Percentiles rank a stretch among this genome's conserved stretches.
These are phyloP conservation scores for Oryza longistaminata DNA, from an alignment of 176 grass and related monocot species.

Conservation along the genomic window DNA sequence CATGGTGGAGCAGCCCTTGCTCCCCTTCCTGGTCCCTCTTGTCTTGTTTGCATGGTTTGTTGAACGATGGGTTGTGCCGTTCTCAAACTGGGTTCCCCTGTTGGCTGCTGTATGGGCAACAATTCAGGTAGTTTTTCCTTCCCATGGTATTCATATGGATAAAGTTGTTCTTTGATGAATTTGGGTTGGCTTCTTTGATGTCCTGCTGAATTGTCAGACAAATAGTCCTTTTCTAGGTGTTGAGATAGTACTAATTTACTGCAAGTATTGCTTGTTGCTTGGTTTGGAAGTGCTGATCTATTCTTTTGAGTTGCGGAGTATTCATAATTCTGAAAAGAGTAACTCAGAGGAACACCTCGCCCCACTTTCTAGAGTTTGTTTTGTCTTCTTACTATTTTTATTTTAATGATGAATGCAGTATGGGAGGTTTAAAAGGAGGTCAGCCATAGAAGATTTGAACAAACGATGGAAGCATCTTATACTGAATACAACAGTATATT, in stretches of 20 bases:
- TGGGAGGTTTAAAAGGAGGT: slow-evolving; percentile 70
- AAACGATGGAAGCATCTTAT: slow-evolving; percentile 93
- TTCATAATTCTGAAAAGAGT: neutral
- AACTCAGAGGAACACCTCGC: neutral
- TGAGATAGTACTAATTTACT: slow-evolving; percentile 18
- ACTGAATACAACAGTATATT: slow-evolving; percentile 76
- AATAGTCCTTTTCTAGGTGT: neutral
- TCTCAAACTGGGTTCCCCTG: slow-evolving; percentile 96
- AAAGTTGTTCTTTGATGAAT: neutral
- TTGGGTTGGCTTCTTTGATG: neutral
- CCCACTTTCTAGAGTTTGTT: neutral
- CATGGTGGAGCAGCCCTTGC: slow-evolving; percentile 78
- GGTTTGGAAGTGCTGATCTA: neutral
- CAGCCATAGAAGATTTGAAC: slow-evolving; percentile 79
- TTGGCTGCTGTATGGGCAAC: slow-evolving; percentile 85
- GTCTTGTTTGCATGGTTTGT: slow-evolving; percentile 81
- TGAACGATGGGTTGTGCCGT: slow-evolving; percentile 92
- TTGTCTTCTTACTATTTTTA: neutral
- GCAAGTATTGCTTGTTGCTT: neutral
- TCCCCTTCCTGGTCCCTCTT: slow-evolving; percentile 84
- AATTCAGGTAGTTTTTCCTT: slow-evolving; percentile 57
- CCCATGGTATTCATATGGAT: slow-evolving; percentile 19
- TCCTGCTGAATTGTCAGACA: neutral
- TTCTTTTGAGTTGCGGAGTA: neutral
- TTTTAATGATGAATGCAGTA: slow-evolving; percentile 50